These are phyloP conservation scores for Gossypium australe DNA, from an alignment of 345 rosid species.

Conservation along the genomic window DNA sequence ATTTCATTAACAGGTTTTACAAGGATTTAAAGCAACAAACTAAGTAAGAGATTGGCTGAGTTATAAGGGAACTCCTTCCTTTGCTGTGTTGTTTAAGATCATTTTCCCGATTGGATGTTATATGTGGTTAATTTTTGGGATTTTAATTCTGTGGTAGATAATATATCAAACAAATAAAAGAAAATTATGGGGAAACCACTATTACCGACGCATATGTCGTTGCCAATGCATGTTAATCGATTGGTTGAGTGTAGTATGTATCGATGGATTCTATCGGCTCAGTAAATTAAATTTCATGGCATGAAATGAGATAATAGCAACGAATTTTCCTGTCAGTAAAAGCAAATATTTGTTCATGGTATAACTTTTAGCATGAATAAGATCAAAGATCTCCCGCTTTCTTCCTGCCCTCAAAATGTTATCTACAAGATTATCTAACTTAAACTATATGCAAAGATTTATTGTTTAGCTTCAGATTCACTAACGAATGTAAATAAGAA, in stretches of 20 bases:
- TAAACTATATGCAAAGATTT: not conserved
- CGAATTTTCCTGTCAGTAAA: not conserved
- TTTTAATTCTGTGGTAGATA: not conserved
- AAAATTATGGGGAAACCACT: not conserved
- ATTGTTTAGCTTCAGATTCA: not conserved
- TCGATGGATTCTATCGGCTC: not conserved
- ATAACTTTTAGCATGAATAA: not conserved
- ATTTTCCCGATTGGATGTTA: not conserved
- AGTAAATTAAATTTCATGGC: no score
- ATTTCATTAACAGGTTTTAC: slow-evolving; percentile 79
- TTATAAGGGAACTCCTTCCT: not conserved
- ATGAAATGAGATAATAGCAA: no score
- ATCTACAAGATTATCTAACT: not conserved
- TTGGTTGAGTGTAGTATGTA: not conserved
- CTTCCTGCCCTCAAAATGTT: not conserved
- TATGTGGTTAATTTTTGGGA: not conserved
- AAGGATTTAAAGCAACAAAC: slow-evolving; percentile 57
- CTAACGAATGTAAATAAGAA: not conserved
- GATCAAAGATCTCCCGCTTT: not conserved
- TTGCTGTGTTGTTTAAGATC: not conserved
- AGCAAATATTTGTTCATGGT: not conserved
- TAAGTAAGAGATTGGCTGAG: slow-evolving; percentile 20
- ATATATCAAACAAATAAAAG: not conserved
- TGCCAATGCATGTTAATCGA: not conserved
- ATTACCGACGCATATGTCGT: not conserved